These are phyloP conservation scores for Ulvella scutata DNA, from an alignment of 139 green algal species.

Conservation along the genomic window DNA sequence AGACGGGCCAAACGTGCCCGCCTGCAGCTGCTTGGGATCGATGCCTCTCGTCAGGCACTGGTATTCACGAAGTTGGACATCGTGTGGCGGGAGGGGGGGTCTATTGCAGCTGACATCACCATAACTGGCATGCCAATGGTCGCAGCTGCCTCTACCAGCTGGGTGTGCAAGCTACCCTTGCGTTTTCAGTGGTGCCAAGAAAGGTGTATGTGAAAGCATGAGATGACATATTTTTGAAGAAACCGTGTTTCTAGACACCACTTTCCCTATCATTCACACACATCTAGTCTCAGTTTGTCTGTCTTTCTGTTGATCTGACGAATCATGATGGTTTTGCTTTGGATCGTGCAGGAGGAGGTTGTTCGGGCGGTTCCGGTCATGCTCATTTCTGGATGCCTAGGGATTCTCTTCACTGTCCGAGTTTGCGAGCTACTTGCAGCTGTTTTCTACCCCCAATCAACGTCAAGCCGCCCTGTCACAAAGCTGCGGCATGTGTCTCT, in stretches of 20 bases:
- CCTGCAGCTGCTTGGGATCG: not conserved
- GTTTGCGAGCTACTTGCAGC: not conserved
- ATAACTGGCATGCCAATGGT: not conserved
- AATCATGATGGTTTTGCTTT: no score
- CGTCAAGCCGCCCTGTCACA: not conserved
- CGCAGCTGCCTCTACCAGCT: not conserved
- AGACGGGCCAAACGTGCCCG: not conserved
- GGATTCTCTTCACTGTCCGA: not conserved
- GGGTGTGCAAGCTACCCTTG: no score
- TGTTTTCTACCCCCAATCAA: not conserved
- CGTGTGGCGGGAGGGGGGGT: not conserved
- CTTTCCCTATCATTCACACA: no score
- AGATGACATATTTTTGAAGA: no score
- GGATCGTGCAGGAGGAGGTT: not conserved
- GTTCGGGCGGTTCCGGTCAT: not conserved
- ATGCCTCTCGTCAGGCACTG: not conserved
- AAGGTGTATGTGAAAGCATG: no score
- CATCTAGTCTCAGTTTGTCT: no score
- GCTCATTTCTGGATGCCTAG: not conserved
- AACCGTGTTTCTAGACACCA: no score
- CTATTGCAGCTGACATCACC: not conserved
- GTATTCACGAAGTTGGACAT: not conserved
- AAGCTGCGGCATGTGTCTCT: not conserved
- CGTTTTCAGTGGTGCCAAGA: no score
- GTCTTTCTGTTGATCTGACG: no score